Conservation (phyloP, 345 rosid genomes). For the Kernera saxatilis region DNA sequence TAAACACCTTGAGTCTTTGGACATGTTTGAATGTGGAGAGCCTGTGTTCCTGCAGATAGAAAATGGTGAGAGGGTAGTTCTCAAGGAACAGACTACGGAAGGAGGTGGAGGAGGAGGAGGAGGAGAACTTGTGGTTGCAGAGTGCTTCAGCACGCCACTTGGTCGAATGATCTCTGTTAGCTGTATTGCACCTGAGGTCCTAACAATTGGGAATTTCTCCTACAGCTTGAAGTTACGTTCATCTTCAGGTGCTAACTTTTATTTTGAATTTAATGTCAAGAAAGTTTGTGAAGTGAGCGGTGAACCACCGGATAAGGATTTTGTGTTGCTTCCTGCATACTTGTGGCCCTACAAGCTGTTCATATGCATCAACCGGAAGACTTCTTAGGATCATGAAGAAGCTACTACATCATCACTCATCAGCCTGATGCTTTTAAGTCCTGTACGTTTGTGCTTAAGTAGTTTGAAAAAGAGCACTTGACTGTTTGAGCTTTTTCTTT, state of each 20-base stretch:
- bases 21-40: background rate
- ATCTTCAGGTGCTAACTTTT: background rate
- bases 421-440: background rate
- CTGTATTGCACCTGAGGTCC: background rate
- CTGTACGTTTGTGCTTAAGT: background rate
- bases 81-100: background rate
- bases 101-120: background rate
- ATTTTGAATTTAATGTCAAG: background rate
- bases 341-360: background rate
- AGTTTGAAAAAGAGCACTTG: background rate
- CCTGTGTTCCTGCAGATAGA: too few relatives aligned
- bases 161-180: background rate
- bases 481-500: background rate
- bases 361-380: background rate
- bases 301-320: background rate
- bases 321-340: background rate
- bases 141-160: background rate
- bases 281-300: background rate
- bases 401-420: background rate
- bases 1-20: background rate
- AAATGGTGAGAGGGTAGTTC: background rate
- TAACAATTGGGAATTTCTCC: too few relatives aligned
- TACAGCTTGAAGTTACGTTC: background rate
- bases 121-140: background rate
- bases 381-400: background rate